phyloP scores from a whole-genome alignment of 2,329 filamentous ascomycete genomes.

The Cercospora sp. region DNA sequence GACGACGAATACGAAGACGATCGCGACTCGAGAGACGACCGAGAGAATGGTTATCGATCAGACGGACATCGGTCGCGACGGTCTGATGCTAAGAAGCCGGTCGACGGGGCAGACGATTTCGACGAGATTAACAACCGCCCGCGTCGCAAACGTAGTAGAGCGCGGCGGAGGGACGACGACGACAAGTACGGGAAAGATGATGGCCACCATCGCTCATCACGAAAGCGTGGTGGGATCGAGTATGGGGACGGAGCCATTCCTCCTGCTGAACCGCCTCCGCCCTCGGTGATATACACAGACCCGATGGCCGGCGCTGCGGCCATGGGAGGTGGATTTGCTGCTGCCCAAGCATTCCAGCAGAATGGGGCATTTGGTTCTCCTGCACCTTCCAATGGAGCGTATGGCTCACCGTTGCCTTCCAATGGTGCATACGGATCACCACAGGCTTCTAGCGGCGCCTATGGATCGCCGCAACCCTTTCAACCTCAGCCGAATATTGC shows the following conservation, averaged over 20 bases:
- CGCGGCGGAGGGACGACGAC: conserved; percentile 29
- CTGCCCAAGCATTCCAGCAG: conserved; percentile 13
- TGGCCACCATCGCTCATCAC: conserved; percentile 20
- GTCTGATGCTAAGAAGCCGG: conserved; percentile 16
- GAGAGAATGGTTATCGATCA: conserved; percentile 27
- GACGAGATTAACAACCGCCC: conserved; percentile 31
- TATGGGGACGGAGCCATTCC: conserved; percentile 23
- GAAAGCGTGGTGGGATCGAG: conserved; percentile 17
- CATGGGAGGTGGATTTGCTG: conserved; percentile 19
- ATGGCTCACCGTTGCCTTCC: conserved; percentile 10
- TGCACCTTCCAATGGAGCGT: conserved; percentile 1
- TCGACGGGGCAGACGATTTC: conserved; percentile 33
- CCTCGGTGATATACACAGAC: conserved; percentile 6
- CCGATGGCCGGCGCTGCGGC: conserved; percentile 16
- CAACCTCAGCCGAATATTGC: conserved; percentile 16
- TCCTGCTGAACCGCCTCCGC: conserved; percentile 15
- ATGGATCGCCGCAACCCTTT: conserved; percentile 18
- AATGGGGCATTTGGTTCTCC: conserved; percentile 8
- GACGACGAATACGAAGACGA: conserved; percentile 33
- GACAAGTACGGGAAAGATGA: conserved; percentile 30
- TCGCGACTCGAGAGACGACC: conserved; percentile 20
- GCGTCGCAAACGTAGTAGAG: conserved; percentile 21
- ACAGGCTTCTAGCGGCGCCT: conserved; percentile 7
- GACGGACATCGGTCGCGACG: conserved; percentile 22
- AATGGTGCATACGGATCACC: conserved; percentile 12